Evolutionary conservation across 306 rosid species (phyloP).

Genomic region (apple (Malus domestica)): ASM211411v1 NC_041795.1:30540501-30541000

Average conservation of each 20-base stretch:
- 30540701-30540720: constrained; percentile 58
- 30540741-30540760: constrained; percentile 43
- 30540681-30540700: constrained; percentile 64
- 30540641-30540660: constrained; percentile 46
- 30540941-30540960: neutral
- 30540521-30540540: constrained; percentile 52
- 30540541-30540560: constrained; percentile 76
- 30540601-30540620: constrained; percentile 64
- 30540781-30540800: constrained; percentile 43
- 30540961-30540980: neutral
- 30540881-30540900: constrained; percentile 22
- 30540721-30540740: constrained; percentile 59
- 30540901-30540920: neutral
- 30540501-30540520: constrained; percentile 56
- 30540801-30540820: constrained; percentile 33
- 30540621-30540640: constrained; percentile 53
- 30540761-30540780: constrained; percentile 38
- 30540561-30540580: constrained; percentile 79
- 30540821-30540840: constrained; percentile 10
- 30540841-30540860: constrained; percentile 21
- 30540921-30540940: neutral
- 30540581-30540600: constrained; percentile 67
- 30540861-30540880: constrained; percentile 33
- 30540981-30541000: neutral
- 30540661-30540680: constrained; percentile 32